phyloP scores from a whole-genome alignment of 139 green algal genomes.

The Volvox africanus region DNA sequence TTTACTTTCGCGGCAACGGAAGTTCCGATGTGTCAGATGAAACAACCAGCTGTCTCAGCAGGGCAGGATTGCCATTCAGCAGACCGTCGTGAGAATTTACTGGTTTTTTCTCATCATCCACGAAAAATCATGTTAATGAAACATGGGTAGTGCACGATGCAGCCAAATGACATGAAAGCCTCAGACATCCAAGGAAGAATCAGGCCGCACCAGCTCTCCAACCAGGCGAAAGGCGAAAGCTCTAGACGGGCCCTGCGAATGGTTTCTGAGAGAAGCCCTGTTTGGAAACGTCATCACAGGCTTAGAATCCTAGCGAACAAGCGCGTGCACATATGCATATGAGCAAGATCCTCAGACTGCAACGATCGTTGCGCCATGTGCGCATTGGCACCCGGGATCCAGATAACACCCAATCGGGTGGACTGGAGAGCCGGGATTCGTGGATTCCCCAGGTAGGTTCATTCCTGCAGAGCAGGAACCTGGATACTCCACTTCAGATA shows the following conservation, averaged over 20 bases:
- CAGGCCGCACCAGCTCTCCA: conserved; percentile 68
- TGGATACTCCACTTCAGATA: conserved; percentile 20
- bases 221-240: conserved; percentile 68
- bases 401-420: too few relatives aligned
- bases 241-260: conserved; percentile 68
- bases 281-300: conserved; percentile 60
- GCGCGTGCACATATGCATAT: background rate
- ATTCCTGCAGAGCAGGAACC: conserved; percentile 45
- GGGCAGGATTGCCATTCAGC: conserved; percentile 29
- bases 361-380: conserved; percentile 24
- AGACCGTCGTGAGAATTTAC: conserved; percentile 51
- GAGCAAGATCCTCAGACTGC: conserved; percentile 31
- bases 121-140: too few relatives aligned
- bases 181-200: conserved; percentile 72
- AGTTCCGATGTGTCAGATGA: conserved; percentile 31
- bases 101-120: conserved; percentile 45
- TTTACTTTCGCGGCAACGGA: background rate
- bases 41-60: conserved; percentile 35
- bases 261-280: conserved; percentile 60
- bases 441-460: conserved; percentile 45
- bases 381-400: background rate
- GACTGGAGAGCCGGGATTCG: background rate
- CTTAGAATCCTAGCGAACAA: background rate
- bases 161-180: too few relatives aligned
- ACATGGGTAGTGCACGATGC: too few relatives aligned